Evolutionary conservation across 2,329 filamentous ascomycete genomes (phyloP).

Genomic region (Ceratocystis smalleyi): DNA sequence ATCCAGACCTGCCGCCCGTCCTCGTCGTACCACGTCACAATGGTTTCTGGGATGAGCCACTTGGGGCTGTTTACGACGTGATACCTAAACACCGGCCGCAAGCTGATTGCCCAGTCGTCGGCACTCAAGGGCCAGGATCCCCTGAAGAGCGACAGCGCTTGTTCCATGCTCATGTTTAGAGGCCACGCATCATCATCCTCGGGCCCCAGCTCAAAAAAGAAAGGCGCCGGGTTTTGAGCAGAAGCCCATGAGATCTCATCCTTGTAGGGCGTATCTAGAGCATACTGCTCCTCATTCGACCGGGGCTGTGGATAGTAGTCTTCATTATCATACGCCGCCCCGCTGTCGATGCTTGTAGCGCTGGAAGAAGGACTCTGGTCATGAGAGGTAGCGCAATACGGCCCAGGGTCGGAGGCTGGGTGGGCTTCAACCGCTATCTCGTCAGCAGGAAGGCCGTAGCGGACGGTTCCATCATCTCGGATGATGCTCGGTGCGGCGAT

Average conservation of each 20-base stretch:
- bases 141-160: neutral
- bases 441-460: neutral
- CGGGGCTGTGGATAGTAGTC: neutral
- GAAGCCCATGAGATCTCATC: neutral
- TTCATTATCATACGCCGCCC: neutral
- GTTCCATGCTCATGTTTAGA: neutral
- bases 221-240: neutral
- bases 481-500: neutral
- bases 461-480: neutral
- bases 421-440: neutral
- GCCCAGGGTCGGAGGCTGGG: neutral
- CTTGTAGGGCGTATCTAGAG: neutral
- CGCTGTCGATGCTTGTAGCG: neutral
- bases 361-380: neutral
- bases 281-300: neutral
- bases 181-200: neutral
- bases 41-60: slow-evolving; percentile 2
- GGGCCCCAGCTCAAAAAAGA: slow-evolving; percentile 1
- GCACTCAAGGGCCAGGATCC: slow-evolving; percentile 1
- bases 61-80: slow-evolving; percentile 3
- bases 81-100: neutral
- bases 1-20: neutral
- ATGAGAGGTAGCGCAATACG: neutral
- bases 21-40: slow-evolving; percentile 4
- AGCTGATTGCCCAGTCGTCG: neutral